Percentiles rank a stretch among this genome's conserved stretches.
phyloP scores from a whole-genome alignment of 257 asterid genomes.

The Cordia subcordata region DNA sequence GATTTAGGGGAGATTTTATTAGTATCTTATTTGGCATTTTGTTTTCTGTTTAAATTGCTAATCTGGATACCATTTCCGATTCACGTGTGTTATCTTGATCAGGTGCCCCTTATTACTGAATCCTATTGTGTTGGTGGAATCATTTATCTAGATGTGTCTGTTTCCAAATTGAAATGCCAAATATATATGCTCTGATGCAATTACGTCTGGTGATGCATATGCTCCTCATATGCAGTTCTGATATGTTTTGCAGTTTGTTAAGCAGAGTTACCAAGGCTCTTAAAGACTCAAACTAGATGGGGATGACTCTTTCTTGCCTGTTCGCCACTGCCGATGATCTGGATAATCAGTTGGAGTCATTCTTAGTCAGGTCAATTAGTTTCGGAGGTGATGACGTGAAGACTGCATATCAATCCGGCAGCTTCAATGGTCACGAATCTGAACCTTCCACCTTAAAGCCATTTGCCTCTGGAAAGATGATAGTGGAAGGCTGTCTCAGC shows the following conservation, averaged over 20 bases:
- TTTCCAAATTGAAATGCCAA: not conserved
- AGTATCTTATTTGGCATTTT: too few relatives aligned
- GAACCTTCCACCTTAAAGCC: conserved; percentile 29
- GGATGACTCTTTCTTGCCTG: conserved; percentile 49
- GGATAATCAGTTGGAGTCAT: conserved; percentile 32
- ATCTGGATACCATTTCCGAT: too few relatives aligned
- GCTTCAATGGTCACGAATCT: conserved; percentile 31
- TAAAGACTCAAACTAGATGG: conserved; percentile 43
- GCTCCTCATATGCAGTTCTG: not conserved
- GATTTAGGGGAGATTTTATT: too few relatives aligned
- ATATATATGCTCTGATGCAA: not conserved
- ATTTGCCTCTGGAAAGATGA: conserved; percentile 41
- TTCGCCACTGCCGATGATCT: conserved; percentile 41
- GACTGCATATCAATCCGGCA: conserved; percentile 24
- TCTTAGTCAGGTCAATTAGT: conserved; percentile 37
- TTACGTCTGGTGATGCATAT: not conserved
- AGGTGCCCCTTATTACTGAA: too few relatives aligned
- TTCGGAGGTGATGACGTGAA: conserved; percentile 27
- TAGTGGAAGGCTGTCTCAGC: conserved; percentile 54
- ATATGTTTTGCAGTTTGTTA: not conserved
- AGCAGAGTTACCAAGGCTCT: not conserved
- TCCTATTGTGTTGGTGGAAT: too few relatives aligned
- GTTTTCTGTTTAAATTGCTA: too few relatives aligned
- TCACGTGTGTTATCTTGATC: too few relatives aligned
- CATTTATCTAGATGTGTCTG: not conserved